Evolutionary conservation across 108 stramenopile species (phyloP), one percentile per base, ranked within the genome.

Genomic region (Fistulifera solaris): DNA sequence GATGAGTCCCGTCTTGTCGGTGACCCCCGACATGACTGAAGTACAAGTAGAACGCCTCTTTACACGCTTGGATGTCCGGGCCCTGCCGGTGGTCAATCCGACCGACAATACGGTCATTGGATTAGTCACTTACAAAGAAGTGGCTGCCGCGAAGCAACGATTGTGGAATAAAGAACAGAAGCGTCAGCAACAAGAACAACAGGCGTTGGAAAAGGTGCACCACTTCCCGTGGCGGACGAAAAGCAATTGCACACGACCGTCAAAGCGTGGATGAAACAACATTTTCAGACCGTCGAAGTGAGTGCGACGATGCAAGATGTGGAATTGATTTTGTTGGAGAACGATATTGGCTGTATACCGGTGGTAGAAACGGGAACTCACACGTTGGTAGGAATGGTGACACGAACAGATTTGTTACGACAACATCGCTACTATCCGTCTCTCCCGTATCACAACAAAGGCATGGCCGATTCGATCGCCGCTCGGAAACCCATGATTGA

Each of bases 401-500:
- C 92, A 11, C 68, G 92, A 24, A 93, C 92, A 8, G 87, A 93
- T 68, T 56, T 93, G 2, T 61, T 93, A 15, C 75, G 92, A 22
- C 92, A 89, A 52, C 85, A 87, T 54, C 65, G 80, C 40, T 93
- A 89, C 68, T 93, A 93, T 63, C 66, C 67, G 22, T 77, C 83
- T 2, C 70, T 93, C 21, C 90, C 86, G 54, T 93, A 93, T 53
- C 80, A 93, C 72, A 93, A 93, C 78, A 87, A 87, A 55, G 90
- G 85, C 12, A 80, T 86, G 50, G 69, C 80, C 24, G 76, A 90
- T 56, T 74, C 76, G 7, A 83, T 84, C 49, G 77, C 81, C 21
- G 74, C 78, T 10, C 62, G 90, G 16, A 81, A 85, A 61, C 80
- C 82, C 18, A 85, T 93, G 52, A 81, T 93, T 59, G 76, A 80